phyloP scores from a whole-genome alignment of 2,329 filamentous ascomycete genomes.

The Trichophaea hybrida region DNA sequence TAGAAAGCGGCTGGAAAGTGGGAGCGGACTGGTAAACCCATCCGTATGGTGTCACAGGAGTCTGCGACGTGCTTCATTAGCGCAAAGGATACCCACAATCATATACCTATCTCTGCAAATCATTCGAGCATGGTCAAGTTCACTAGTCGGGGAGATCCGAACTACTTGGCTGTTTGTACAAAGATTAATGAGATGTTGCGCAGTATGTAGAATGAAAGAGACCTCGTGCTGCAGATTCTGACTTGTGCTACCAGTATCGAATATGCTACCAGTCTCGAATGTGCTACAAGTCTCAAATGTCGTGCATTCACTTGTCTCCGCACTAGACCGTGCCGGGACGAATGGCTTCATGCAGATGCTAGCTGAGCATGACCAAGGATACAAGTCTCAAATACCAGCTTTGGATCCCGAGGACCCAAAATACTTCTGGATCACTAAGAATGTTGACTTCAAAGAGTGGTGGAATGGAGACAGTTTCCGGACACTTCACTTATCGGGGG shows the following conservation, averaged over 20 bases:
- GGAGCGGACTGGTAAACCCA: too few relatives aligned
- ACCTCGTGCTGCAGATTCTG: too few relatives aligned
- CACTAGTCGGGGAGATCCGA: not conserved
- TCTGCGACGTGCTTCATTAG: too few relatives aligned
- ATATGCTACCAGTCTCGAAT: too few relatives aligned
- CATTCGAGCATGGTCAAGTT: slow-evolving; percentile 6
- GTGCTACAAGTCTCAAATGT: too few relatives aligned
- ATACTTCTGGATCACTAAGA: not conserved
- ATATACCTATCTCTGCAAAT: not conserved
- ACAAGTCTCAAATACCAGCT: not conserved
- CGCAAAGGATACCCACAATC: too few relatives aligned
- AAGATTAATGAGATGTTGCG: not conserved
- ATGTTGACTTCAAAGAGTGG: not conserved
- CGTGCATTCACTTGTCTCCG: not conserved
- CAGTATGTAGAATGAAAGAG: too few relatives aligned
- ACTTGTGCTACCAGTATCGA: too few relatives aligned
- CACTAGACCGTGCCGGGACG: not conserved
- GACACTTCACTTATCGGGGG: not conserved
- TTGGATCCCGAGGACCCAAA: not conserved
- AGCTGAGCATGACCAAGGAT: not conserved
- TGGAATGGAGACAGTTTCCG: not conserved
- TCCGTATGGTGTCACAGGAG: too few relatives aligned
- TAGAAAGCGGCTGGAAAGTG: too few relatives aligned
- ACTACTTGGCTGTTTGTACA: not conserved
- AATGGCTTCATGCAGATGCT: not conserved